phyloP scores from a whole-genome alignment of 2,329 filamentous ascomycete species.

The Clonostachys chloroleuca region DNA sequence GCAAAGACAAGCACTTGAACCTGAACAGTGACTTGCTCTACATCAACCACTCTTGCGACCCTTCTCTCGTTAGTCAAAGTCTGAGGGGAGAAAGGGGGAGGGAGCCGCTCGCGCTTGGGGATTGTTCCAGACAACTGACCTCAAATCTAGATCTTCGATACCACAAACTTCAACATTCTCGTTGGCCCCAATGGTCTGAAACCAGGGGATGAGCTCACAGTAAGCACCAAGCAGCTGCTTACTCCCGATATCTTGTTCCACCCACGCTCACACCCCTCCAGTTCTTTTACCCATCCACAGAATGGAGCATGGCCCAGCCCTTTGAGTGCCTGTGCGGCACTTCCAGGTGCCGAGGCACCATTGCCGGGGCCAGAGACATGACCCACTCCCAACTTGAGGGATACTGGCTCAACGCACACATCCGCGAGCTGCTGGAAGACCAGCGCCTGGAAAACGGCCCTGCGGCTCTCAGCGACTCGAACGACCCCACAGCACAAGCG shows the following conservation, averaged over 20 bases:
- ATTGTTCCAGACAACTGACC: not conserved
- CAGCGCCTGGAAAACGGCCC: slow-evolving; percentile 4
- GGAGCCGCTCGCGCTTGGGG: not conserved
- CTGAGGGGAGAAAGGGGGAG: not conserved
- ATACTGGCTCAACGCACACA: slow-evolving; percentile 59
- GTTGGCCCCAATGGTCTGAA: slow-evolving; percentile 51
- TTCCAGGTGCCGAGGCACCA: slow-evolving; percentile 53
- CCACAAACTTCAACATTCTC: slow-evolving; percentile 48
- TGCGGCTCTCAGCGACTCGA: slow-evolving; percentile 7
- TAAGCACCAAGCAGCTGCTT: slow-evolving; percentile 14
- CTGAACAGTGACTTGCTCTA: slow-evolving; percentile 64
- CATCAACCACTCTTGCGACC: slow-evolving; percentile 66
- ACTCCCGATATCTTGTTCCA: not conserved
- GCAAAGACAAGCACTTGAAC: slow-evolving; percentile 49
- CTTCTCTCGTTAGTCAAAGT: slow-evolving; percentile 49
- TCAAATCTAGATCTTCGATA: slow-evolving; percentile 52
- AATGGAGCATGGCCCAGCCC: slow-evolving; percentile 70
- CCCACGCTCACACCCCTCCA: slow-evolving; percentile 11
- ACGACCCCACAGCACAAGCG: slow-evolving; percentile 32
- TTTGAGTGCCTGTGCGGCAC: slow-evolving; percentile 63
- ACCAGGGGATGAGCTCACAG: slow-evolving; percentile 54
- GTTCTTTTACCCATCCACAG: slow-evolving; percentile 74
- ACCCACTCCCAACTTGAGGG: slow-evolving; percentile 44
- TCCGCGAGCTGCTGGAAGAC: slow-evolving; percentile 49
- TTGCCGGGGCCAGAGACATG: slow-evolving; percentile 62